Evolutionary conservation across 2,329 filamentous ascomycete genomes (phyloP).

Genomic region (Plenodomus lindquistii): DNA sequence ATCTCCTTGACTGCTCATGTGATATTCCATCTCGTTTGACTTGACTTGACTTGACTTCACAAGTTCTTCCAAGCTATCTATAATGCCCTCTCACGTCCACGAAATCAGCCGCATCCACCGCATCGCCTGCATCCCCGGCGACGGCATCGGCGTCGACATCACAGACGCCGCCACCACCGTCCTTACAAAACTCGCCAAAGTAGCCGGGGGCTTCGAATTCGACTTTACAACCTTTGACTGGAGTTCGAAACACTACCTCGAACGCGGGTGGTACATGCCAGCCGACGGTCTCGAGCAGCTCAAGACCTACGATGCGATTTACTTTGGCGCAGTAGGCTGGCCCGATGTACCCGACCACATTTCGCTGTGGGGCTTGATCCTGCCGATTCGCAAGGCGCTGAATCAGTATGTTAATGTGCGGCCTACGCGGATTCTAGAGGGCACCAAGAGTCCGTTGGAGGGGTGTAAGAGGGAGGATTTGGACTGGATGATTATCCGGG

Average conservation of each 20-base stretch:
- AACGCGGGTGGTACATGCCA: slow-evolving; percentile 59
- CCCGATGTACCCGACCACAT: slow-evolving; percentile 69
- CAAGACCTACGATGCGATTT: slow-evolving; percentile 57
- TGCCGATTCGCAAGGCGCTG: slow-evolving; percentile 68
- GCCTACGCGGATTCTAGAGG: slow-evolving; percentile 52
- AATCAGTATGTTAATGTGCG: slow-evolving; percentile 72
- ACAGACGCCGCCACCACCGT: slow-evolving; percentile 33
- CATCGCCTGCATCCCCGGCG: slow-evolving; percentile 39
- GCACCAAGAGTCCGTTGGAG: slow-evolving; percentile 47
- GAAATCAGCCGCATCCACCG: slow-evolving; percentile 33
- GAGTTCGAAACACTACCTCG: slow-evolving; percentile 53
- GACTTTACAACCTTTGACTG: slow-evolving; percentile 58
- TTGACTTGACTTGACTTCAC: too few relatives aligned
- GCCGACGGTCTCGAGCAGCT: slow-evolving; percentile 56
- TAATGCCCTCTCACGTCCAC: slow-evolving; percentile 34
- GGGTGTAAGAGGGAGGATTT: slow-evolving; percentile 45
- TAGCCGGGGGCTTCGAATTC: slow-evolving; percentile 52
- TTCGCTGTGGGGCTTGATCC: slow-evolving; percentile 67
- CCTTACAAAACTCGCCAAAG: slow-evolving; percentile 49
- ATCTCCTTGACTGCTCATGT: too few relatives aligned
- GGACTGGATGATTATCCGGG: slow-evolving; percentile 54
- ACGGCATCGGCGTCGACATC: slow-evolving; percentile 40
- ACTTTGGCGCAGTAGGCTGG: slow-evolving; percentile 64
- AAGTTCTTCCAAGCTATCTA: too few relatives aligned
- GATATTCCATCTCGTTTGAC: too few relatives aligned